phyloP scores from a whole-genome alignment of 2,329 filamentous ascomycete genomes.

The Diaporthe destruens region DNA sequence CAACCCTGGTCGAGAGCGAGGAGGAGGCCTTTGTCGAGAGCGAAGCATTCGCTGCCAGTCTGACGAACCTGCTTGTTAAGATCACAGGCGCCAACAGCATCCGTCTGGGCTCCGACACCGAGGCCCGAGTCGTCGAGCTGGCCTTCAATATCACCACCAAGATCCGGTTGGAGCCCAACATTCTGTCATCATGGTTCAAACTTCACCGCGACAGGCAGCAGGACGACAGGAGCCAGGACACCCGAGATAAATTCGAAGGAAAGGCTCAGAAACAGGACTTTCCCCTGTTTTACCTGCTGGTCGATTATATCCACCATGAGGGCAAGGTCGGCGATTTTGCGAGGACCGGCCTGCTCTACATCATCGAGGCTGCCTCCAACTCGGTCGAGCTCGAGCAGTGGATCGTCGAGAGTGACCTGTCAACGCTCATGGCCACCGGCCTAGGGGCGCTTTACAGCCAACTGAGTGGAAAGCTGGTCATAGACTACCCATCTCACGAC shows the following conservation, averaged over 20 bases:
- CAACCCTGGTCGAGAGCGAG: constrained; percentile 93
- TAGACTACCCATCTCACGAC: constrained; percentile 79
- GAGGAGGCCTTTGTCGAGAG: constrained; percentile 95
- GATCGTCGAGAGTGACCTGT: constrained; percentile 97
- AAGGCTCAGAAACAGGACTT: constrained; percentile 92
- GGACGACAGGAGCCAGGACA: constrained; percentile 58
- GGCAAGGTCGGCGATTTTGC: constrained; percentile 97
- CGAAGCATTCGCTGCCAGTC: constrained; percentile 83
- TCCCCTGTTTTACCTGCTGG: constrained; percentile 92
- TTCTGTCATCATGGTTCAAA: constrained; percentile 93
- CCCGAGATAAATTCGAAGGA: constrained; percentile 80
- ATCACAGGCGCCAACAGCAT: constrained; percentile 81
- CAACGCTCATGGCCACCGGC: constrained; percentile 96
- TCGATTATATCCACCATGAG: constrained; percentile 97
- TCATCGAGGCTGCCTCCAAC: constrained; percentile 91
- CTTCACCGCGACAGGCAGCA: constrained; percentile 57
- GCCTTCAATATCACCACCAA: constrained; percentile 97
- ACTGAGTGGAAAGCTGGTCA: constrained; percentile 81
- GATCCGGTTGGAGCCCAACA: constrained; percentile 88
- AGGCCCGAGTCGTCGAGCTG: constrained; percentile 90
- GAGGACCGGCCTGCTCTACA: constrained; percentile 91
- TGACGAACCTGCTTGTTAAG: constrained; percentile 87
- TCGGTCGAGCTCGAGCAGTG: constrained; percentile 89
- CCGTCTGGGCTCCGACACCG: constrained; percentile 82
- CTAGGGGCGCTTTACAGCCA: constrained; percentile 81